Evolutionary conservation across 306 rosid genomes (phyloP).

Genomic region (Macrotyloma uniflorum): DNA sequence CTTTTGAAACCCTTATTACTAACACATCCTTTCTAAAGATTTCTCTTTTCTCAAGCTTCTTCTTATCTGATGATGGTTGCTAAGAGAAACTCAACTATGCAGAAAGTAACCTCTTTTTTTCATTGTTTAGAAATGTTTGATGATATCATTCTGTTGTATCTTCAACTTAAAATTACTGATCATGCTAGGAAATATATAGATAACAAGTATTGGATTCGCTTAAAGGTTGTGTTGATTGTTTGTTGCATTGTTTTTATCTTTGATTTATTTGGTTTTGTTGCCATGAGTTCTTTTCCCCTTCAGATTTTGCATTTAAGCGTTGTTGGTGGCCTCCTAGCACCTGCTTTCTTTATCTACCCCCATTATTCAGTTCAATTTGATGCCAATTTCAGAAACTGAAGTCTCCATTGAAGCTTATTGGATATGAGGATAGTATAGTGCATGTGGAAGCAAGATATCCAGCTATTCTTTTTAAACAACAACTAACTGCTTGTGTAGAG

Average conservation of each 20-base stretch:
- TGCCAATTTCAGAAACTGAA: conserved; percentile 58
- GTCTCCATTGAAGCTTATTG: conserved; percentile 71
- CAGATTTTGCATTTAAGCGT: neutral
- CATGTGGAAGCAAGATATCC: conserved; percentile 91
- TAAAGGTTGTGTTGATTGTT: neutral
- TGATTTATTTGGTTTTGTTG: conserved; percentile 1
- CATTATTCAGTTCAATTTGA: conserved; percentile 36
- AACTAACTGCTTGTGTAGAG: conserved; percentile 90
- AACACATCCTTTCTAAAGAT: neutral
- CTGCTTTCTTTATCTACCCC: neutral
- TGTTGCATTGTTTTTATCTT: conserved; percentile 4
- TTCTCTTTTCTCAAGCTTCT: conserved; percentile 3
- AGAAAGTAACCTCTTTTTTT: conserved; percentile 2
- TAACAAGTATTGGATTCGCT: neutral
- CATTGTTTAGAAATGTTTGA: neutral
- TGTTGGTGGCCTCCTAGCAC: neutral
- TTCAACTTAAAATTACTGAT: neutral
- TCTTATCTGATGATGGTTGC: neutral
- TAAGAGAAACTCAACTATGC: neutral
- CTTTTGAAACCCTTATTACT: neutral
- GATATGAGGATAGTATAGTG: conserved; percentile 72
- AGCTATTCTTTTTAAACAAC: conserved; percentile 87
- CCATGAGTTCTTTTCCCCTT: neutral
- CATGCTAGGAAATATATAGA: neutral
- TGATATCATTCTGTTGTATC: neutral